Evolutionary conservation across 1,284 basidiomycete species (phyloP).

Genomic region (Moesziomyces aphidis): DNA sequence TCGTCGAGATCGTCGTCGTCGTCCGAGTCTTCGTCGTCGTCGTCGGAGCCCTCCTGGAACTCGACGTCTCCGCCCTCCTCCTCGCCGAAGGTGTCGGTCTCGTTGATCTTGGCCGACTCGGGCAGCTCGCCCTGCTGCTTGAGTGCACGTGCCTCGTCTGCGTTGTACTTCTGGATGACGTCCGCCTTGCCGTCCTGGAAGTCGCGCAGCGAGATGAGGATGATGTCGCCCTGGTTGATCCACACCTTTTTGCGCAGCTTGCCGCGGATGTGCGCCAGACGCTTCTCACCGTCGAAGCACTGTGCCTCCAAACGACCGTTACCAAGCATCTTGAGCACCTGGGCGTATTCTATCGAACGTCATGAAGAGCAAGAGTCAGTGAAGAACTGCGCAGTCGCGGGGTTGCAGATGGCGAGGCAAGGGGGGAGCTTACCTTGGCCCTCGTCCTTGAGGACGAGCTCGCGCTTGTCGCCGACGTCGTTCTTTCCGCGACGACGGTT

Average conservation of each 20-base stretch:
- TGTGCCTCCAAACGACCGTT: conserved; percentile 96
- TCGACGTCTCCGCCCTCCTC: conserved; percentile 73
- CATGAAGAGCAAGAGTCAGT: not conserved
- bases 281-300: conserved; percentile 98
- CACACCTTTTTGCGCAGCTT: conserved; percentile 99
- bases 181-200: conserved; percentile 99
- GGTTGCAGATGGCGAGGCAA: not conserved
- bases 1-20: conserved; percentile 63
- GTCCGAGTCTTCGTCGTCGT: conserved; percentile 63
- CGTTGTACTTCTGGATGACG: conserved; percentile 98
- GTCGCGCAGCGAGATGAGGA: conserved; percentile 93
- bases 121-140: conserved; percentile 98
- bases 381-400: not conserved
- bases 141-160: conserved; percentile 88
- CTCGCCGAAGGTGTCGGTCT: conserved; percentile 92
- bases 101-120: conserved; percentile 98
- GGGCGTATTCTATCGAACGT: conserved; percentile 82
- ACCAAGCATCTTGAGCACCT: conserved; percentile 98
- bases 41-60: conserved; percentile 67
- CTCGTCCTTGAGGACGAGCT: conserved; percentile 98
- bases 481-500: conserved; percentile 99
- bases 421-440: conserved; percentile 77
- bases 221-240: conserved; percentile 99
- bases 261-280: conserved; percentile 96
- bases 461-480: conserved; percentile 98